Percentiles rank a stretch among this genome's conserved stretches.
Evolutionary conservation across 768 basidiomycete genomes (phyloP).

Genomic region (Xerocomellus chrysenteron): DNA sequence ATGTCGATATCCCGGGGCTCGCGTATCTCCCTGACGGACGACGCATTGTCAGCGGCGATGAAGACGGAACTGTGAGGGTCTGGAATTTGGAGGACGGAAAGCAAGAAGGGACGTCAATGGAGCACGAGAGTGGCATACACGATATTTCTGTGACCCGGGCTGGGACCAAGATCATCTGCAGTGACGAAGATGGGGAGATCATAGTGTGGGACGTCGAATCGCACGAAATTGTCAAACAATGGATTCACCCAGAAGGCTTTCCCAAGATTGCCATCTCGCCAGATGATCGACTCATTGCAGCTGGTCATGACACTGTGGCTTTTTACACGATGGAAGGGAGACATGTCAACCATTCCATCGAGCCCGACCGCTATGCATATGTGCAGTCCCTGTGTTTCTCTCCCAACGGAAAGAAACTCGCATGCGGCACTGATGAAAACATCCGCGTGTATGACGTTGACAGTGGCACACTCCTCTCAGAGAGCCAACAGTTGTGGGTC

Average conservation of each 20-base stretch:
- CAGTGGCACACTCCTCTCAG: neutral
- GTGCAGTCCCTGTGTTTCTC: neutral
- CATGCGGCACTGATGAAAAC: neutral
- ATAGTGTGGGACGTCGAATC: neutral
- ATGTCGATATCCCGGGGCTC: neutral
- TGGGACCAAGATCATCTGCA: neutral
- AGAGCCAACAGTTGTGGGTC: neutral
- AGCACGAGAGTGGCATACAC: rapidly evolving
- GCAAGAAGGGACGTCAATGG: neutral
- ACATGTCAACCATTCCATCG: neutral
- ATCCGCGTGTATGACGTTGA: neutral
- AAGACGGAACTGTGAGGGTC: neutral
- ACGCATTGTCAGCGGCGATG: neutral
- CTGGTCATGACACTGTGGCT: no score
- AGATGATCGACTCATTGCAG: neutral
- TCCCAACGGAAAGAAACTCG: constrained; percentile 1
- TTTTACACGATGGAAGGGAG: no score
- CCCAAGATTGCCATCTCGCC: neutral
- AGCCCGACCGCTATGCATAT: no score
- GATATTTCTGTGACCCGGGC: neutral
- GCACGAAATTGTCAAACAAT: neutral
- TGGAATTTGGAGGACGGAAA: neutral
- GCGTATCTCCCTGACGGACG: neutral
- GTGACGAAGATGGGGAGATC: neutral
- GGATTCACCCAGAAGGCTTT: neutral